Conservation (phyloP, 2,329 filamentous ascomycete species). For the Colletotrichum orbiculare region DNA sequence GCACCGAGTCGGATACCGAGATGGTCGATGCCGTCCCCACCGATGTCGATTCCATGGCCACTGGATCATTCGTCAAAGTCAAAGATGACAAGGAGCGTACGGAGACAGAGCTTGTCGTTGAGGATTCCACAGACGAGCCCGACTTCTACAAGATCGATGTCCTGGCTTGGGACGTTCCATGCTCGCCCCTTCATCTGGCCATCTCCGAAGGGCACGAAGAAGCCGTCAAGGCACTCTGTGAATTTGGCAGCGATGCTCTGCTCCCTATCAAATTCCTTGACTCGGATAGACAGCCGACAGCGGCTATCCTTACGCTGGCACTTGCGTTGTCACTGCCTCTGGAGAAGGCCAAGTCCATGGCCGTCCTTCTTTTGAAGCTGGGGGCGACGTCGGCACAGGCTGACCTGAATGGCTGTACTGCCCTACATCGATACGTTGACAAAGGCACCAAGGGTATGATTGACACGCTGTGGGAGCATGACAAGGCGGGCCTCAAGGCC, state of each 20-base stretch:
- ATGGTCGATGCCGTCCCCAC: conserved; percentile 58
- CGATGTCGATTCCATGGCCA: conserved; percentile 67
- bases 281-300: conserved; percentile 59
- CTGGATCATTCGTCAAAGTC: conserved; percentile 81
- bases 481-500: conserved; percentile 69
- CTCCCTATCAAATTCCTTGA: conserved; percentile 76
- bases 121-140: conserved; percentile 71
- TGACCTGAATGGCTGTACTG: conserved; percentile 72
- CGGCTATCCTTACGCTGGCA: conserved; percentile 75
- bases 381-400: conserved; percentile 81
- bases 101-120: conserved; percentile 54
- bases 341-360: conserved; percentile 74
- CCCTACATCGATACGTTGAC: conserved; percentile 73
- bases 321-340: conserved; percentile 74
- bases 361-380: conserved; percentile 71
- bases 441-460: conserved; percentile 59
- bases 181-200: conserved; percentile 81
- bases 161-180: conserved; percentile 81
- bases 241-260: conserved; percentile 82
- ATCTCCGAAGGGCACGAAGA: conserved; percentile 78
- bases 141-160: conserved; percentile 85
- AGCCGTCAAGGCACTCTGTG: conserved; percentile 75
- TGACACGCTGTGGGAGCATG: conserved; percentile 63
- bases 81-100: conserved; percentile 53
- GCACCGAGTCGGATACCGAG: conserved; percentile 56